Base-by-base conservation (phyloP, 768 basidiomycete genomes). In the Gautieria morchelliformis region DNA sequence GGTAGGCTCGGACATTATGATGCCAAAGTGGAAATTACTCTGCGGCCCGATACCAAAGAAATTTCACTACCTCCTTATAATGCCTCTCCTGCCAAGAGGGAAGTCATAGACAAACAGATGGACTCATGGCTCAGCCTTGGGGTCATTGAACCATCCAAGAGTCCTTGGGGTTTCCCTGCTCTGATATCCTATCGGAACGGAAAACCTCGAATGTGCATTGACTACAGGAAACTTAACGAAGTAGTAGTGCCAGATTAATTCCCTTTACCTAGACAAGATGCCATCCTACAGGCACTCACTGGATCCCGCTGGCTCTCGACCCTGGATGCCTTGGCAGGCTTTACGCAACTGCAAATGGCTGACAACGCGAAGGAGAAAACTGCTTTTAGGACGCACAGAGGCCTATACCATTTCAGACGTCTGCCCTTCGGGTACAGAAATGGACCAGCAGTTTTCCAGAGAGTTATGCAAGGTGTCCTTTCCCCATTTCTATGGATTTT, bases 101-200 rank as follows among this genome's bases (percentile, higher is more conserved):
- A 64, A 45, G 58, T 64, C 10, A 68, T 69, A 14, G 65, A 68
- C 40, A 63, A 68, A 48, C 68, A 69, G 49, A 61, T 68, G 45
- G 62, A 68, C 7, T 40, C 56, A 59, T 75, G 72, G 72, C 59
- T 75, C 9, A 51, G 63, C 15, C 56, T 63, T 78, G 70, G 66
- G 0, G 70, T 77, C 0, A 75, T 77, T 19, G 72, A 77, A 52
- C 69, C 68, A 0, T 75, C 74, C 0, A 54, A 59, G 1, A 74
- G 74, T 57, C 75, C 73, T 0, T 78, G 70, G 70, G 63, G 57
- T 11, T 63, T 64, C 2, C 70, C 70, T 0, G 64, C 59, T 0
- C 53, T 71, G 12, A 72, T 74, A 8, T 70, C 69, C 0, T 75
- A 75, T 53, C 57, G 69, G 1, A 73, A 75, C 41, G 60, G 62